A percentile compares a stretch with the other conserved stretches of the same genome.
phyloP scores from a whole-genome alignment of 805 yeast species.

The Komagataella mondaviorum region DNA sequence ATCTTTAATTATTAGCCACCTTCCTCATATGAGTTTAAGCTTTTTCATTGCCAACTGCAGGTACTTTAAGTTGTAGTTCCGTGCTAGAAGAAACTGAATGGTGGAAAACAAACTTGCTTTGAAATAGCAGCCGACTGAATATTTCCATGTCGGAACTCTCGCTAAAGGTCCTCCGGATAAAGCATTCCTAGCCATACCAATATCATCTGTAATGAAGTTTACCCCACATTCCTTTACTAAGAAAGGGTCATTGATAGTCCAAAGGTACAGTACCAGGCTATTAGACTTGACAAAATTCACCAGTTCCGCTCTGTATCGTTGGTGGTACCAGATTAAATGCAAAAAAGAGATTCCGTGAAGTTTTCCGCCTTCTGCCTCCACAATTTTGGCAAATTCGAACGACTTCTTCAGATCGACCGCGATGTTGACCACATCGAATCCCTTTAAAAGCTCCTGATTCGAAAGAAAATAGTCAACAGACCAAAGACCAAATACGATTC shows the following conservation, averaged over 20 bases:
- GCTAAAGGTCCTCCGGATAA: neutral
- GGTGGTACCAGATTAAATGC: neutral
- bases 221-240: neutral
- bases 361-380: conserved; percentile 4
- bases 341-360: neutral
- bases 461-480: conserved; percentile 11
- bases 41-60: neutral
- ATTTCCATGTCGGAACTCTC: neutral
- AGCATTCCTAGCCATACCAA: neutral
- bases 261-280: neutral
- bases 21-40: neutral
- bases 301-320: neutral
- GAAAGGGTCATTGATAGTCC: neutral
- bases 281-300: neutral
- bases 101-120: neutral
- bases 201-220: neutral
- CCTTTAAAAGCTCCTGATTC: conserved; percentile 6
- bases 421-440: conserved; percentile 16
- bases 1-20: neutral
- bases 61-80: neutral
- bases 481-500: conserved; percentile 25
- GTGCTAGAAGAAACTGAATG: neutral
- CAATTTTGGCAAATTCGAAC: conserved; percentile 8
- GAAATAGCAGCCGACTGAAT: neutral
- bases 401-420: conserved; percentile 12